Evolutionary conservation across 1,284 basidiomycete species (phyloP).

Genomic region (Leucoagaricus sp.): DNA sequence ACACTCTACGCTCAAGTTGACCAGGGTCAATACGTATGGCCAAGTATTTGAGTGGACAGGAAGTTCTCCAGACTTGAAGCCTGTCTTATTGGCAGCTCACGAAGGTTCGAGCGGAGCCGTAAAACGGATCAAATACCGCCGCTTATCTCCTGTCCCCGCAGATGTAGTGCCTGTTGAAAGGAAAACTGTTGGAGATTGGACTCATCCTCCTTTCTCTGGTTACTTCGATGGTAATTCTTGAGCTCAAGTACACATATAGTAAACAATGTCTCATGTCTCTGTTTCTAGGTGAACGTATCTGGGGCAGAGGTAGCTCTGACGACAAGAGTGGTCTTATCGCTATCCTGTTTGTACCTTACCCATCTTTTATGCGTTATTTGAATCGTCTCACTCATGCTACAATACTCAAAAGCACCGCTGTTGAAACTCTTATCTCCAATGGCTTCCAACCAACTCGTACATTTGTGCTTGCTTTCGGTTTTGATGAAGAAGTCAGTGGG

Average conservation of each 20-base stretch:
- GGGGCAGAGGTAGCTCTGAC: conserved; percentile 61
- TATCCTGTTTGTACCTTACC: conserved; percentile 44
- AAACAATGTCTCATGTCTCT: neutral
- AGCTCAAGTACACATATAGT: neutral
- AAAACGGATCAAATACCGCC: neutral
- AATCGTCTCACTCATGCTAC: neutral
- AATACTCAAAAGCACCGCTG: conserved; percentile 36
- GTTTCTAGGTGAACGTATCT: conserved; percentile 44
- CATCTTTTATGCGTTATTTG: neutral
- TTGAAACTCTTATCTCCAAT: conserved; percentile 57
- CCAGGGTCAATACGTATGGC: conserved; percentile 66
- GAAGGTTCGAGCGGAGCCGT: conserved; percentile 49
- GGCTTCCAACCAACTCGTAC: conserved; percentile 59
- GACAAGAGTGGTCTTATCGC: conserved; percentile 63
- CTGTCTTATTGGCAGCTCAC: conserved; percentile 68
- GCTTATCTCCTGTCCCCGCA: conserved; percentile 20
- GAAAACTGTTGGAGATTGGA: conserved; percentile 56
- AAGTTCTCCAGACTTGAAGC: conserved; percentile 60
- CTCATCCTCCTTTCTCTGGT: conserved; percentile 64
- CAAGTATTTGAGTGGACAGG: conserved; percentile 73
- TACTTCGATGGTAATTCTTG: conserved; percentile 53
- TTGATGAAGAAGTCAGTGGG: conserved; percentile 74
- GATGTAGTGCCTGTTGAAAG: conserved; percentile 73
- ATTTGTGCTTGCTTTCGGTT: conserved; percentile 70
- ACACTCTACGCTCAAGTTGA: conserved; percentile 54